Evolutionary conservation across 805 yeast species (phyloP).

Genomic region (Blastobotrys mokoenaii): DNA sequence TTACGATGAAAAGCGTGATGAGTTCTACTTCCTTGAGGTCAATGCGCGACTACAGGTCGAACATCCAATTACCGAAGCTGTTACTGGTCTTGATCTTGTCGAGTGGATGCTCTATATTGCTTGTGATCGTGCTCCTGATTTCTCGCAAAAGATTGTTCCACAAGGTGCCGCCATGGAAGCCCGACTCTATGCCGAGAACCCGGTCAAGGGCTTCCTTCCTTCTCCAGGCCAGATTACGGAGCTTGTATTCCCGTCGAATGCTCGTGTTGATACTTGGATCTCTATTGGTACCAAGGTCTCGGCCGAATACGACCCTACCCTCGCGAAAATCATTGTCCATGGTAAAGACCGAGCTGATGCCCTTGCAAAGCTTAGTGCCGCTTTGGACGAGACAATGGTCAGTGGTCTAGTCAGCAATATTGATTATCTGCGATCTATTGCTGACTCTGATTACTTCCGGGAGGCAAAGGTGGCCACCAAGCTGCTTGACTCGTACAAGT

Average conservation of each 20-base stretch:
- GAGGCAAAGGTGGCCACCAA: constrained; percentile 81
- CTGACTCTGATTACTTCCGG: constrained; percentile 75
- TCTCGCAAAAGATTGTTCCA: constrained; percentile 46
- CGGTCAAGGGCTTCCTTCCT: constrained; percentile 89
- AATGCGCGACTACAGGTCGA: constrained; percentile 96
- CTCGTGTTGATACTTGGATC: constrained; percentile 94
- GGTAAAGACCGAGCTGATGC: constrained; percentile 87
- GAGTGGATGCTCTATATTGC: constrained; percentile 96
- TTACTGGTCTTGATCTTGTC: constrained; percentile 88
- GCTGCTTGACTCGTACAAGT: constrained; percentile 72
- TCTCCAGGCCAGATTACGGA: constrained; percentile 92
- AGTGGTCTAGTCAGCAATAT: constrained; percentile 85
- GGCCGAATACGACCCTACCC: constrained; percentile 92
- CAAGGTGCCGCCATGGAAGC: constrained; percentile 96
- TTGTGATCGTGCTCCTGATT: constrained; percentile 81
- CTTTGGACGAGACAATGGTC: constrained; percentile 77
- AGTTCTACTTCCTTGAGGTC: constrained; percentile 90
- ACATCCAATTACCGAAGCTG: constrained; percentile 94
- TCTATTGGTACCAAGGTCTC: constrained; percentile 77
- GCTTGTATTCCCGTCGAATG: constrained; percentile 80
- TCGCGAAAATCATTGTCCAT: constrained; percentile 93
- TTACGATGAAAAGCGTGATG: constrained; percentile 78
- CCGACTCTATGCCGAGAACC: constrained; percentile 92
- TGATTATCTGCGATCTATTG: constrained; percentile 82
- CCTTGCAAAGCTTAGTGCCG: constrained; percentile 62